Evolutionary conservation across 805 yeast genomes (phyloP).

Genomic region (Saccharomycopsis sp.): DNA sequence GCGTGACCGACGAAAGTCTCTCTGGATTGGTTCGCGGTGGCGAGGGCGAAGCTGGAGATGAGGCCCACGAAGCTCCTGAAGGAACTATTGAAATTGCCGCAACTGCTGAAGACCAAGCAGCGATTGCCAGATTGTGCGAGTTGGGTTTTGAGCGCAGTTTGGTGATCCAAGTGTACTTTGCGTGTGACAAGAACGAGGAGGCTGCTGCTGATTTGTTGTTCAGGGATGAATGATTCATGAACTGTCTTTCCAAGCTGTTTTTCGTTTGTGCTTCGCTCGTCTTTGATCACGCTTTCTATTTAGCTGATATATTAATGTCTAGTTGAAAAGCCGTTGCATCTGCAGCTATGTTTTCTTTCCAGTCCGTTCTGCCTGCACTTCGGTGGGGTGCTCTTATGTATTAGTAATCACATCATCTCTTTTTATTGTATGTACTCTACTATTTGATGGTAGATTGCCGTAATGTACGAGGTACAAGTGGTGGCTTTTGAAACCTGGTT

Average conservation of each 20-base stretch:
- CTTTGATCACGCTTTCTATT: neutral
- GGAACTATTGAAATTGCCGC: conserved; percentile 50
- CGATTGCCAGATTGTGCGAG: conserved; percentile 85
- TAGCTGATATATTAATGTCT: neutral
- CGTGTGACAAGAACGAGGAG: conserved; percentile 97
- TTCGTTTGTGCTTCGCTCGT: neutral
- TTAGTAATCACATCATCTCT: neutral
- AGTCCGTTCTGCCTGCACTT: neutral
- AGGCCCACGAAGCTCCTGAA: conserved; percentile 24
- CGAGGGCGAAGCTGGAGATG: conserved; percentile 36
- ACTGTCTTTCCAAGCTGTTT: neutral
- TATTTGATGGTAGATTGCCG: neutral
- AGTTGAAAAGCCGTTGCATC: neutral
- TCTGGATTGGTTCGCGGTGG: conserved; percentile 35
- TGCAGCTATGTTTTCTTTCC: neutral
- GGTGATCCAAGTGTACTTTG: conserved; percentile 91
- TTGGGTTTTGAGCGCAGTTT: conserved; percentile 85
- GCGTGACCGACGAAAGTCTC: conserved; percentile 45
- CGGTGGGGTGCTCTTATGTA: conserved; percentile 5
- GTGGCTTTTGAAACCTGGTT: no score
- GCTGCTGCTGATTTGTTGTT: conserved; percentile 89
- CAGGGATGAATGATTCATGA: conserved; percentile 36
- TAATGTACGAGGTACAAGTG: no score
- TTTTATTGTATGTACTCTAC: neutral
- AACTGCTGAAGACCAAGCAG: conserved; percentile 78